Conservation (phyloP, 2,329 filamentous ascomycete genomes). For the Sphaerostilbella broomeana region DNA sequence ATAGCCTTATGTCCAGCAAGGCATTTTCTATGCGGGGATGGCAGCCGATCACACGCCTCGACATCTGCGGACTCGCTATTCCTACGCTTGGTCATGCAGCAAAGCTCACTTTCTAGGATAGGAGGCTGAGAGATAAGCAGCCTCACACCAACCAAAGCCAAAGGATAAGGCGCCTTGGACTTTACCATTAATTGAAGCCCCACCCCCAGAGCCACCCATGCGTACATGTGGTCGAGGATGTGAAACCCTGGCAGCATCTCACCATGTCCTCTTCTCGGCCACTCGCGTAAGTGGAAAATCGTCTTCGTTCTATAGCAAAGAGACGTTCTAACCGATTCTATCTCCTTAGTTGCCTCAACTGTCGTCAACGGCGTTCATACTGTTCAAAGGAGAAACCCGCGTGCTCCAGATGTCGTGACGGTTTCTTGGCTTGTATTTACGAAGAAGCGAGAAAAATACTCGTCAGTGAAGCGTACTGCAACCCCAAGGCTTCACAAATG, state of each 20-base stretch:
- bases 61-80: no score
- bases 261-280: conserved; percentile 21
- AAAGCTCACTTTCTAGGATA: no score
- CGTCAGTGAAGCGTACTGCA: conserved; percentile 27
- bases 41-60: no score
- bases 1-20: background rate
- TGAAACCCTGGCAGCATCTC: no score
- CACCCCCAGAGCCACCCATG: no score
- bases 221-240: no score
- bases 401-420: conserved; percentile 29
- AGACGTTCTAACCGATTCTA: background rate
- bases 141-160: no score
- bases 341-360: conserved; percentile 26
- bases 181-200: no score
- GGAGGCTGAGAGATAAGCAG: no score
- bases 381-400: conserved; percentile 32
- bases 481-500: background rate
- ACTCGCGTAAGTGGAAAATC: conserved; percentile 21
- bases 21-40: background rate
- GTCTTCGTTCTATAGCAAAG: background rate
- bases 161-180: no score
- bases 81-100: no score
- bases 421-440: conserved; percentile 27
- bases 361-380: conserved; percentile 28
- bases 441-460: conserved; percentile 29